Evolutionary conservation across 306 rosid species (phyloP), one percentile per base, ranked within the genome.

Genomic region (Corylus americana): DNA sequence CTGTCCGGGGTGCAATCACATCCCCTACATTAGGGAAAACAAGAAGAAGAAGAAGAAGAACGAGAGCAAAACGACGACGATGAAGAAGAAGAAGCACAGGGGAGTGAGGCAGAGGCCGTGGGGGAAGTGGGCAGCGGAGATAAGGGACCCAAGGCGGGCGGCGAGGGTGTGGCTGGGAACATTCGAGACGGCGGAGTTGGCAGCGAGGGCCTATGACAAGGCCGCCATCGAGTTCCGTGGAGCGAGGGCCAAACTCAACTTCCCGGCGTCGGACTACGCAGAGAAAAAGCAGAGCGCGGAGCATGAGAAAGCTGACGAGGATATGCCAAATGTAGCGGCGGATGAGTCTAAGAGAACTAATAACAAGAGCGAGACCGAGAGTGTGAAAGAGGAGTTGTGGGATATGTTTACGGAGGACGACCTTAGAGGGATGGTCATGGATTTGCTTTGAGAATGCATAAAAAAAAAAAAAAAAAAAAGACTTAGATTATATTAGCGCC

Each of bases 121-220:
- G 91, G 92, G 95, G 17, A 91, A 88, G 53, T 91, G 92, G 92
- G 92, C 88, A 9, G 90, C 90, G 0, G 95, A 89, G 85, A 91
- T 87, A 27, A 59, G 90, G 25, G 91, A 89, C 73, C 95, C 93
- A 0, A 27, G 49, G 12, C 55, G 78, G 4, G 87, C 89, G 0
- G 47, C 69, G 0, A 79, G 90, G 13, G 89, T 89, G 22, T 91
- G 93, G 96, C 84, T 89, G 0, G 88, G 92, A 31, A 88, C 94
- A 0, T 90, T 90, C 67, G 76, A 80, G 62, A 87, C 89, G 42
- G 90, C 67, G 35, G 88, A 88, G 86, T n/a, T 80, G 44, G 94
- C 91, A 5, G 94, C 92, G 3, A 82, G 88, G 69, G 94, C 92
- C 7, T 88, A 90, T 74, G 94, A 90, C 72, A 78, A 68, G 72